Base-by-base conservation (phyloP, 768 basidiomycete species). In the Antrodiella citrinella region DNA sequence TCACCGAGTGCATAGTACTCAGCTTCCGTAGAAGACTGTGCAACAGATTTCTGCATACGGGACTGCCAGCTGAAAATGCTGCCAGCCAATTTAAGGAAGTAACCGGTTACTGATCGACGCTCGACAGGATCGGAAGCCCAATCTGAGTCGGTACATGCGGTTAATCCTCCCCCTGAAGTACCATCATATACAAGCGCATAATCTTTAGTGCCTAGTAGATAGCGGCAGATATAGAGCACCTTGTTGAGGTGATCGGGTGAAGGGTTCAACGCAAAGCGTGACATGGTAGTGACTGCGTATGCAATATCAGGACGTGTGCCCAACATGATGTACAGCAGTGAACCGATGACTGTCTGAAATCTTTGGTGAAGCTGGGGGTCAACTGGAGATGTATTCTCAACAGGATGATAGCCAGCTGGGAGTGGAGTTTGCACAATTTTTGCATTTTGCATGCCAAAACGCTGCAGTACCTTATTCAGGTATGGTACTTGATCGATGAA, bases 61-160 rank as follows among this genome's bases (percentile, higher is more conserved):
- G 35, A 38, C 18, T 42, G n/a, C n/a, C n/a, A 66, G 23, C 50
- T 48, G 35, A 66, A 57, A 4, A 54, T 44, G 1, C 56, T 56
- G 5, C 54, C 57, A 21, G 53, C 57, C 13, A 61, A 22, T 21
- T 49, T 51, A 26, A 62, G 58, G 24, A 61, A 47, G 50, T 57
- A 65, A 4, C 60, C 65, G 15, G 60, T 59, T 5, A 52, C 56
- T 10, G 61, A 61, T 18, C 54, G 24, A 26, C 59, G 38, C 24
- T 50, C 47, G n/a, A n/a, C n/a, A 10, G 35, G 40, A 40, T 53
- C 48, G 11, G n/a, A 4, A 3, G 45, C 57, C 50, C 54, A 58
- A 41, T 58, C 57, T 3, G 51, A 7, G 25, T 53, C 51, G 10
- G 48, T 30, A 23, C 30, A 49, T 24, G 40, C 51, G n/a, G 44